Conservation (phyloP, 2,329 filamentous ascomycete genomes). For the Xylariaceae sp. region DNA sequence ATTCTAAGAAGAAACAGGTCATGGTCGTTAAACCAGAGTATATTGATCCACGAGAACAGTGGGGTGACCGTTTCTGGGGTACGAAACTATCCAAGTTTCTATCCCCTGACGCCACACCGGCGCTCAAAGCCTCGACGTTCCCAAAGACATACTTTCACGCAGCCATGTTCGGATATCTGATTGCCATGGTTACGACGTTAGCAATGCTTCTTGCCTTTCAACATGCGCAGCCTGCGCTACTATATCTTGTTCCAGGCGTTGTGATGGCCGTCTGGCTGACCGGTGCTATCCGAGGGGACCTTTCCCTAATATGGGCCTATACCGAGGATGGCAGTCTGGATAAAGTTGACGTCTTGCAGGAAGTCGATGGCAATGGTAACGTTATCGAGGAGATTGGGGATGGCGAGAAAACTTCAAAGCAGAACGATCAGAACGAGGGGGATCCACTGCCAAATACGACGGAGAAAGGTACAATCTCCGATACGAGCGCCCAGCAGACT, state of each 20-base stretch:
- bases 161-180: conserved; percentile 68
- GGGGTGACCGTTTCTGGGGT: conserved; percentile 84
- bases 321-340: conserved; percentile 66
- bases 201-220: conserved; percentile 71
- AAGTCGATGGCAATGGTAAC: conserved; percentile 46
- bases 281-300: conserved; percentile 65
- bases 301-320: conserved; percentile 74
- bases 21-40: conserved; percentile 49
- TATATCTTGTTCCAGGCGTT: conserved; percentile 89
- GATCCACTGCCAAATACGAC: no score
- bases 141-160: conserved; percentile 83
- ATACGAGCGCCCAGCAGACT: conserved; percentile 16
- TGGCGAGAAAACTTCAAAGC: conserved; percentile 30
- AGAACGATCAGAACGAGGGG: conserved; percentile 21
- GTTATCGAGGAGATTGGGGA: conserved; percentile 37
- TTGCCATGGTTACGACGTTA: conserved; percentile 74
- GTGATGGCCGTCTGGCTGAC: conserved; percentile 71
- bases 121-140: conserved; percentile 51
- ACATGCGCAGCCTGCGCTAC: conserved; percentile 81
- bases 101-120: conserved; percentile 27
- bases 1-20: conserved; percentile 33
- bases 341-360: conserved; percentile 49
- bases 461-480: conserved; percentile 1
- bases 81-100: conserved; percentile 24
- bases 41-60: conserved; percentile 62